Evolutionary conservation across 2,329 filamentous ascomycete genomes (phyloP).

Genomic region (Calonectria pseudoreteaudii): DNA sequence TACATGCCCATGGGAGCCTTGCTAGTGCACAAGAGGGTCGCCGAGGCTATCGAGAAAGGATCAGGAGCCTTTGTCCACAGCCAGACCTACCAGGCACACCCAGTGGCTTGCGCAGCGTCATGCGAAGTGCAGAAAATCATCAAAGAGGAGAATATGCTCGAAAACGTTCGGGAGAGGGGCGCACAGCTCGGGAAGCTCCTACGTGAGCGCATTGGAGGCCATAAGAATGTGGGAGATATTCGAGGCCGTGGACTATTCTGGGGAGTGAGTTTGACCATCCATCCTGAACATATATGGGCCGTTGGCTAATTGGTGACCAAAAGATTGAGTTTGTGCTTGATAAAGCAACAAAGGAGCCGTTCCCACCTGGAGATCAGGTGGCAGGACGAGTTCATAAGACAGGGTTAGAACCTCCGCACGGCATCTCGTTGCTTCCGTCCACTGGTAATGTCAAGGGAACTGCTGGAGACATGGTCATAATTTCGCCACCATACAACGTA

Average conservation of each 20-base stretch:
- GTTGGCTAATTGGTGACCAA: not conserved
- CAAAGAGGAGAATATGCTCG: slow-evolving; percentile 28
- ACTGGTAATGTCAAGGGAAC: slow-evolving; percentile 39
- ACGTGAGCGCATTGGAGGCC: slow-evolving; percentile 9
- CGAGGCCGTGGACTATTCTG: slow-evolving; percentile 36
- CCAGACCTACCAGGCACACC: slow-evolving; percentile 64
- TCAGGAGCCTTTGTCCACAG: slow-evolving; percentile 63
- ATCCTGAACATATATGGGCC: not conserved
- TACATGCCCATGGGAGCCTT: slow-evolving; percentile 34
- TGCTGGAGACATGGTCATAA: slow-evolving; percentile 38
- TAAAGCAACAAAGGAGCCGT: slow-evolving; percentile 42
- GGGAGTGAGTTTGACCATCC: slow-evolving; percentile 31
- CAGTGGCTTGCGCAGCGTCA: slow-evolving; percentile 53
- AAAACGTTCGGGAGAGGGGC: slow-evolving; percentile 24
- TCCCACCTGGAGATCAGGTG: slow-evolving; percentile 45
- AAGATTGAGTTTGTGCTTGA: slow-evolving; percentile 45
- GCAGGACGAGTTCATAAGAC: slow-evolving; percentile 45
- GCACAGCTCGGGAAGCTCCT: not conserved
- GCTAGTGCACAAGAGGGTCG: slow-evolving; percentile 21
- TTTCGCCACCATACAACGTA: slow-evolving; percentile 58
- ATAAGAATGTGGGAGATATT: slow-evolving; percentile 35
- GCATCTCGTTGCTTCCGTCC: slow-evolving; percentile 60
- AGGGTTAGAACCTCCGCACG: slow-evolving; percentile 54
- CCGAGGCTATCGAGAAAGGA: slow-evolving; percentile 22
- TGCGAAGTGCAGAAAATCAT: slow-evolving; percentile 49